phyloP scores from a whole-genome alignment of 2,329 filamentous ascomycete species.

The Pseudogymnoascus sp. region DNA sequence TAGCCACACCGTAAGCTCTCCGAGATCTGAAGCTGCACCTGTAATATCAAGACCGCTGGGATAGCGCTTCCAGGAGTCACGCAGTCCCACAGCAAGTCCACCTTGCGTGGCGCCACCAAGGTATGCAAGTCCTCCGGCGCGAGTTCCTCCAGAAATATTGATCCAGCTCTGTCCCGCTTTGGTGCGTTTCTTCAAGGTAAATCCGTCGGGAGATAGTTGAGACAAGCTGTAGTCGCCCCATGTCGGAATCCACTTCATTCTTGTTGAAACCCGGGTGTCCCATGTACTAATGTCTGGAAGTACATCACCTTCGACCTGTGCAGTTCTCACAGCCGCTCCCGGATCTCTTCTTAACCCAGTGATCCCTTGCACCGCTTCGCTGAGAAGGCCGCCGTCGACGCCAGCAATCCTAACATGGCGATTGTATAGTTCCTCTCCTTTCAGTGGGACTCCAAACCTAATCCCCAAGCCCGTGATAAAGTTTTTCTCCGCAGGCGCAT shows the following conservation, averaged over 20 bases:
- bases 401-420: constrained; percentile 51
- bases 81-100: constrained; percentile 50
- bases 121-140: constrained; percentile 50
- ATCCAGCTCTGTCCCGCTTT: constrained; percentile 50
- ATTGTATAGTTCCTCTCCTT: constrained; percentile 46
- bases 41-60: constrained; percentile 50
- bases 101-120: constrained; percentile 49
- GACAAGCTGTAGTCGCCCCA: constrained; percentile 52
- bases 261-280: constrained; percentile 38
- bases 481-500: constrained; percentile 39
- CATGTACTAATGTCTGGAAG: constrained; percentile 39
- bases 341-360: constrained; percentile 51
- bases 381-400: constrained; percentile 46
- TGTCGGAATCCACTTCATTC: constrained; percentile 47
- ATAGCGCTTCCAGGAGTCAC: constrained; percentile 57
- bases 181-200: constrained; percentile 52
- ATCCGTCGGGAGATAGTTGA: constrained; percentile 53
- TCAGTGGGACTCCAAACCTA: constrained; percentile 47
- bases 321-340: constrained; percentile 38
- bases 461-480: constrained; percentile 49
- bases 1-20: constrained; percentile 51
- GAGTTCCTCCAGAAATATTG: constrained; percentile 48
- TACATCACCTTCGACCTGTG: constrained; percentile 42
- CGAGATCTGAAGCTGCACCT: constrained; percentile 41
- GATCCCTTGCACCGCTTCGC: constrained; percentile 51